Evolutionary conservation across 805 yeast species (phyloP), one percentile per base, ranked within the genome.

Genomic region (Hanseniaspora guilliermondii): DNA sequence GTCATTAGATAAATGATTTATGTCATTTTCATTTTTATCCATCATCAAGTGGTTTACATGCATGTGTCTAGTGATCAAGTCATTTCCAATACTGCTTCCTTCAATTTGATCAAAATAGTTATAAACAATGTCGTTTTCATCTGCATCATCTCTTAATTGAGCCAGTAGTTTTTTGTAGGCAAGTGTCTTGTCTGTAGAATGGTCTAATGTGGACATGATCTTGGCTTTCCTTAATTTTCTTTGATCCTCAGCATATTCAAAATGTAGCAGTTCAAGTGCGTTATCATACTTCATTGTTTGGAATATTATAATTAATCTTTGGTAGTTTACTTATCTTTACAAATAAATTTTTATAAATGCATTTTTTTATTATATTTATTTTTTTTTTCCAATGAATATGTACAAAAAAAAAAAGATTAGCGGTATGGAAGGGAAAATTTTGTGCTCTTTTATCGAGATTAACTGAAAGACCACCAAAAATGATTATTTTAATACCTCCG

Each of bases 1-100:
- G n/a, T 52, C 47, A 33, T 52, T 52, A 2, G 47, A 40, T 9
- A 44, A 14, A 16, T 44, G 32, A 19, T 52, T 37, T 24, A 52
- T 52, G 25, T 52, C 55, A 35, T 52, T 52, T 44, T 52, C 55
- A 21, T 52, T 52, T n/a, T 52, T 52, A 14, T 44, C 47, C 35
- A 47, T 44, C 55, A 52, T 52, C 16, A 52, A 42, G 32, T 44
- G 38, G 33, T 42, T 52, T 8, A 52, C 55, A 37, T 44, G 22
- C 55, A 52, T 52, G 32, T 52, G 55, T 16, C 47, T 52, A 6
- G n/a, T 52, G 6, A 52, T 19, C 5, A 52, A 11, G 8, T 52
- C 45, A n/a, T 52, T 52, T 6, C 33, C 40, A 4, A 25, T 37
- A 17, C 24, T 37, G 9, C 12, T 12, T 5, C 47, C 47, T 4